These are phyloP conservation scores for Protomyces macrosporus DNA, from an alignment of 1,139 yeast genomes.

Conservation along the genomic window DNA sequence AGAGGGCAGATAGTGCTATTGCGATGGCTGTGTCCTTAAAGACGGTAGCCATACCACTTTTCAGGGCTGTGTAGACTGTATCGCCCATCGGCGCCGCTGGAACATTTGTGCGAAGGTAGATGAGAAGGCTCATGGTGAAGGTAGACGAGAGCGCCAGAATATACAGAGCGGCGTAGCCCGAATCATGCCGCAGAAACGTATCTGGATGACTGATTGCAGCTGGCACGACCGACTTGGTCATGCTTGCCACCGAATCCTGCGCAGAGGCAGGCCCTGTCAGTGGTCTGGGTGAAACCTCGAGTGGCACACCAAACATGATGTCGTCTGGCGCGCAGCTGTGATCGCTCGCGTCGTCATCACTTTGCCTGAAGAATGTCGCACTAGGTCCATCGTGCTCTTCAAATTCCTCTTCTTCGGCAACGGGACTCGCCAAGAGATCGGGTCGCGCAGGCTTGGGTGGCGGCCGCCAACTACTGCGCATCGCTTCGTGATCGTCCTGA, in stretches of 20 bases:
- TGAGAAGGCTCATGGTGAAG: conserved; percentile 39
- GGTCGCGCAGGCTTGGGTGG: neutral
- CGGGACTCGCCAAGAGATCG: neutral
- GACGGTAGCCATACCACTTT: conserved; percentile 37
- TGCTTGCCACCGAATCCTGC: neutral
- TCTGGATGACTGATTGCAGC: conserved; percentile 30
- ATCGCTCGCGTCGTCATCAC: neutral
- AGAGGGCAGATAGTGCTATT: conserved; percentile 36
- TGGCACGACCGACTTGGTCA: neutral
- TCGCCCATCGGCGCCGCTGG: conserved; percentile 38
- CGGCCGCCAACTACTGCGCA: conserved; percentile 21
- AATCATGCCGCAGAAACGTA: conserved; percentile 34
- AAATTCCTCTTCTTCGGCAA: neutral
- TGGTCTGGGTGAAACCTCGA: conserved; percentile 3
- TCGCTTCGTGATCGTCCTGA: conserved; percentile 14
- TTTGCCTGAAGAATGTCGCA: neutral
- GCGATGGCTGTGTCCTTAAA: conserved; percentile 37
- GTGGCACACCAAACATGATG: conserved; percentile 10
- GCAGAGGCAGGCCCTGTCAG: neutral
- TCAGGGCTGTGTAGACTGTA: conserved; percentile 37
- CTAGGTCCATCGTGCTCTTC: neutral
- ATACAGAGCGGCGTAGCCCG: conserved; percentile 38
- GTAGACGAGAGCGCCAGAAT: conserved; percentile 36
- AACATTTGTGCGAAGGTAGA: conserved; percentile 37
- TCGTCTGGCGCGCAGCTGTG: conserved; percentile 15